phyloP scores from a whole-genome alignment of 192 early-diverging fungal genomes.

The Coemansia sp. region DNA sequence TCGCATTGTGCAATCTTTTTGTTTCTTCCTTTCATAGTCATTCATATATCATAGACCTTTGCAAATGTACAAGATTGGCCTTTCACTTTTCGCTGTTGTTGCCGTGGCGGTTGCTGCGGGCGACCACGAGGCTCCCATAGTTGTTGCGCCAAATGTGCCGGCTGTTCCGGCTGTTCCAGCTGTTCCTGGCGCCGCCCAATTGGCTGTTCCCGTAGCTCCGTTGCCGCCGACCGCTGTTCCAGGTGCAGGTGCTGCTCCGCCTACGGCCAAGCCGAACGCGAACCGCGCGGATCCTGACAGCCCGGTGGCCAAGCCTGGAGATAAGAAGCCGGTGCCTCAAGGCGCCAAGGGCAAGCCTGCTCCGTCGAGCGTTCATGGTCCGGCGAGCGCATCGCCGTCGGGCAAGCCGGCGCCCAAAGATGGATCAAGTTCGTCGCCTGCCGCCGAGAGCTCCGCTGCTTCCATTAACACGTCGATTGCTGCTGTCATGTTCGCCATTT shows the following conservation, averaged over 20 bases:
- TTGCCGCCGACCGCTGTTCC: slow-evolving; percentile 12
- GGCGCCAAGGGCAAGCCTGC: slow-evolving; percentile 28
- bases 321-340: slow-evolving; percentile 15
- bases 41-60: background rate
- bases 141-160: slow-evolving; percentile 9
- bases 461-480: slow-evolving; percentile 21
- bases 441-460: slow-evolving; percentile 11
- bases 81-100: slow-evolving; percentile 21
- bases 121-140: slow-evolving; percentile 18
- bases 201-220: slow-evolving; percentile 12
- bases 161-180: slow-evolving; percentile 5
- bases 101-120: slow-evolving; percentile 17
- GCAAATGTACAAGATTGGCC: slow-evolving; percentile 32
- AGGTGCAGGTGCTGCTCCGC: slow-evolving; percentile 3
- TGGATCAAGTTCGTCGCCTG: slow-evolving; percentile 3
- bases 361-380: slow-evolving; percentile 5
- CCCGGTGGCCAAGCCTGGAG: background rate
- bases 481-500: slow-evolving; percentile 29
- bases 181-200: slow-evolving; percentile 3
- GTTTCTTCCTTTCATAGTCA: background rate
- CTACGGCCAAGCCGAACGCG: background rate
- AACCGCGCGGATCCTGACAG: slow-evolving; percentile 5
- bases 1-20: background rate
- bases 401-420: slow-evolving; percentile 24
- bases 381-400: slow-evolving; percentile 6